phyloP scores from a whole-genome alignment of 345 rosid species.

The Limnanthes douglasii region DNA sequence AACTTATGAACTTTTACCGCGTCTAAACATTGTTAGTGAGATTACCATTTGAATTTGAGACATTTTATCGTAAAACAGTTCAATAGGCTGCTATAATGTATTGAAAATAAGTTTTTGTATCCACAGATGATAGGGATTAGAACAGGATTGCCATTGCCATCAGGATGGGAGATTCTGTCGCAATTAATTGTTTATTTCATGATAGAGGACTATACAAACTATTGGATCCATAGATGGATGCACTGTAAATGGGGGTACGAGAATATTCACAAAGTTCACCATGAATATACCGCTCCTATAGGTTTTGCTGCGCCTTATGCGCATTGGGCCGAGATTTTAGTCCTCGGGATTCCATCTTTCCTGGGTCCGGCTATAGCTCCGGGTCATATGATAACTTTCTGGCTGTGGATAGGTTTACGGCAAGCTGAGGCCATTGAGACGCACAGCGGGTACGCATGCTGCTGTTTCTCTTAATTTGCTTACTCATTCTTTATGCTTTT shows the following conservation, averaged over 20 bases:
- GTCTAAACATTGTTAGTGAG: too few relatives aligned
- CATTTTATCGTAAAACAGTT: too few relatives aligned
- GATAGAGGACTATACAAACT: slow-evolving; percentile 59
- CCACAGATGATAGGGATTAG: slow-evolving; percentile 51
- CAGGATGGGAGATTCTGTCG: slow-evolving; percentile 40
- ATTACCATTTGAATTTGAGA: too few relatives aligned
- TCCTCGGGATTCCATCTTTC: slow-evolving; percentile 70
- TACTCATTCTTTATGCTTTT: background rate
- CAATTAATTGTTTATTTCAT: slow-evolving; percentile 63
- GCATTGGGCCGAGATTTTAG: slow-evolving; percentile 68
- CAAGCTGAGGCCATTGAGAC: slow-evolving; percentile 79
- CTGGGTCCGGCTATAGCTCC: slow-evolving; percentile 81
- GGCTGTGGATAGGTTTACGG: slow-evolving; percentile 74
- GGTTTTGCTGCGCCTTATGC: slow-evolving; percentile 67
- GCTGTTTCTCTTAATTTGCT: background rate
- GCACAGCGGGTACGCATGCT: slow-evolving; percentile 51
- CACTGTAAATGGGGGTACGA: slow-evolving; percentile 75
- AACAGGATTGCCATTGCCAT: slow-evolving; percentile 60
- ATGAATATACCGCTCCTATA: slow-evolving; percentile 63
- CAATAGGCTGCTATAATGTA: too few relatives aligned
- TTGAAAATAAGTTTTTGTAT: background rate
- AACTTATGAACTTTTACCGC: too few relatives aligned
- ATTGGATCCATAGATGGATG: slow-evolving; percentile 71
- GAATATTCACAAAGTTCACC: slow-evolving; percentile 63
- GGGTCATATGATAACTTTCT: slow-evolving; percentile 68